Percentiles rank a stretch among this genome's conserved stretches.
phyloP scores from a whole-genome alignment of 2,329 filamentous ascomycete genomes.

The Kalmusia sp. region DNA sequence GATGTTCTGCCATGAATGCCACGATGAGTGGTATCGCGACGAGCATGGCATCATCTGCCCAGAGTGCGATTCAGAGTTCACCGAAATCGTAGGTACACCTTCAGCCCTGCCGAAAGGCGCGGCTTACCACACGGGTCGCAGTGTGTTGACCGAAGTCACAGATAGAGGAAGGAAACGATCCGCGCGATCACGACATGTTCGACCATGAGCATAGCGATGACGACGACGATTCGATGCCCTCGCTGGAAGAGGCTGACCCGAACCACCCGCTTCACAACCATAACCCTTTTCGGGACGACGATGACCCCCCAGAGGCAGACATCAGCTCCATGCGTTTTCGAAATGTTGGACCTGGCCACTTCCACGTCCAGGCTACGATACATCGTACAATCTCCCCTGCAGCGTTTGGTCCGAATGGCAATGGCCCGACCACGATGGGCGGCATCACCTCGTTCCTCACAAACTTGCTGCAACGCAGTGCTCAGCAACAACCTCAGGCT shows the following conservation, averaged over 20 bases:
- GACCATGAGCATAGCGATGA: slow-evolving; percentile 29
- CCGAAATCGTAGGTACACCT: slow-evolving; percentile 76
- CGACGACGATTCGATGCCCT: slow-evolving; percentile 38
- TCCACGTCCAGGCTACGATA: slow-evolving; percentile 44
- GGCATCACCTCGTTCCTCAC: slow-evolving; percentile 57
- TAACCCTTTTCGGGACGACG: slow-evolving; percentile 55
- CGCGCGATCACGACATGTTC: slow-evolving; percentile 55
- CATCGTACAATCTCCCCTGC: slow-evolving; percentile 39
- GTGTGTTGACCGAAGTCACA: slow-evolving; percentile 31
- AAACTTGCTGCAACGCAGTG: slow-evolving; percentile 49
- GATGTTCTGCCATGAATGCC: slow-evolving; percentile 85
- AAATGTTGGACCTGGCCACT: slow-evolving; percentile 42
- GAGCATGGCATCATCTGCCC: slow-evolving; percentile 76
- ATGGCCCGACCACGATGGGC: slow-evolving; percentile 39
- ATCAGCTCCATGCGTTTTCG: slow-evolving; percentile 56
- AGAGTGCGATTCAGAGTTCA: slow-evolving; percentile 77
- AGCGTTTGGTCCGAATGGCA: slow-evolving; percentile 23
- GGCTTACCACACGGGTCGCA: not conserved
- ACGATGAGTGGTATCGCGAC: slow-evolving; percentile 80
- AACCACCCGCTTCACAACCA: slow-evolving; percentile 49
- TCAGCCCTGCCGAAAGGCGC: not conserved
- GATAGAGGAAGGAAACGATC: slow-evolving; percentile 67
- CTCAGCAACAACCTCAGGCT: slow-evolving; percentile 15
- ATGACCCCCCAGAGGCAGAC: slow-evolving; percentile 58
- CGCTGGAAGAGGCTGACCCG: slow-evolving; percentile 31